These are phyloP conservation scores for Aspergillus viridinutans DNA, from an alignment of 2,329 filamentous ascomycete genomes.

Conservation along the genomic window DNA sequence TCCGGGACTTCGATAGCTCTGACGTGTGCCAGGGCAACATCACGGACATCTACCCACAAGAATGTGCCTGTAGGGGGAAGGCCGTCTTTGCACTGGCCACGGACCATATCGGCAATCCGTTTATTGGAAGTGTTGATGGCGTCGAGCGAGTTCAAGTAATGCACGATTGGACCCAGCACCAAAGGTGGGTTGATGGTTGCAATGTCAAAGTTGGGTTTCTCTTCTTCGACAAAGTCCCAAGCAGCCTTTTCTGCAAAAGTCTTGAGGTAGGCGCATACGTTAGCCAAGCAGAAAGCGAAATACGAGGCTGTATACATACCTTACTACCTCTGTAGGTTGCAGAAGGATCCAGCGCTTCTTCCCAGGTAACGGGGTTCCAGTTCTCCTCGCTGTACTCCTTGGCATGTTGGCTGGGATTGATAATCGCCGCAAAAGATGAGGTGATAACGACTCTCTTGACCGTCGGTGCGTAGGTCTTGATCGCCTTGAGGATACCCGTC, in stretches of 20 bases:
- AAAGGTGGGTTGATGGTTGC: conserved; percentile 60
- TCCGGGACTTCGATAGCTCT: conserved; percentile 44
- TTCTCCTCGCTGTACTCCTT: conserved; percentile 35
- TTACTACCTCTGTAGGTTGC: conserved; percentile 52
- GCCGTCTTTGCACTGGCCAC: conserved; percentile 56
- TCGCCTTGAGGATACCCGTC: conserved; percentile 57
- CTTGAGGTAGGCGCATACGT: conserved; percentile 17
- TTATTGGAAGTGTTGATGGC: conserved; percentile 70
- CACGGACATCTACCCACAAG: conserved; percentile 54
- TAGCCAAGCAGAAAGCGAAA: background rate
- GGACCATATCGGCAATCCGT: conserved; percentile 60
- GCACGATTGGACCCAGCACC: conserved; percentile 60
- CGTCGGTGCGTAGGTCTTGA: conserved; percentile 57
- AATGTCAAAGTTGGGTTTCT: conserved; percentile 57
- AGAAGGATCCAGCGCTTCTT: conserved; percentile 35
- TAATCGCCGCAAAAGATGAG: conserved; percentile 64
- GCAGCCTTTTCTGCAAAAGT: conserved; percentile 63
- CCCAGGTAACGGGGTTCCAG: conserved; percentile 45
- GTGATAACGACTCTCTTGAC: conserved; percentile 72
- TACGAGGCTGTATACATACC: conserved; percentile 22
- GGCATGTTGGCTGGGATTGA: conserved; percentile 43
- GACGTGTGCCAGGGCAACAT: conserved; percentile 47
- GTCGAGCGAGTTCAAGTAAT: conserved; percentile 60
- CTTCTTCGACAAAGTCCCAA: conserved; percentile 59
- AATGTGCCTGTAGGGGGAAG: conserved; percentile 57